Percentiles rank a stretch among this genome's conserved stretches.
Evolutionary conservation across 1,284 basidiomycete species (phyloP).

Genomic region (Trichosporon asahii): DNA sequence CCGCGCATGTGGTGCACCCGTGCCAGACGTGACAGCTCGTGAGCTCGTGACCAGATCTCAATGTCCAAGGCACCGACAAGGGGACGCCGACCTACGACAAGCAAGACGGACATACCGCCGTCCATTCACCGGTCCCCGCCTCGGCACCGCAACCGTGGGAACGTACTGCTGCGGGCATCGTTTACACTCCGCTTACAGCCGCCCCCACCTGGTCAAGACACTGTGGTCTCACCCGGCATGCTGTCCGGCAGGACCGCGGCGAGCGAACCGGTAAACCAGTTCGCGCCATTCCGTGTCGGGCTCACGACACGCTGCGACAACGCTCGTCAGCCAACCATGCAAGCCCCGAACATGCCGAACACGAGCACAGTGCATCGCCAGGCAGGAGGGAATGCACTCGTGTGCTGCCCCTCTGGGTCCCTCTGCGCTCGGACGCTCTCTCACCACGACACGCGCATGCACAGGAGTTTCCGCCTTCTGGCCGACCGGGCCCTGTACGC

Average conservation of each 20-base stretch:
- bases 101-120: not conserved
- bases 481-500: no score
- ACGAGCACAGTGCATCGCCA: not conserved
- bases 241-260: no score
- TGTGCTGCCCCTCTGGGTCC: no score
- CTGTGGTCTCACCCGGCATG: no score
- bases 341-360: not conserved
- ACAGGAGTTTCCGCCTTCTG: not conserved
- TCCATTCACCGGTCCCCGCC: not conserved
- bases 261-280: not conserved
- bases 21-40: not conserved
- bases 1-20: not conserved
- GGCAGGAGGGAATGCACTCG: not conserved
- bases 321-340: not conserved
- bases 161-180: not conserved
- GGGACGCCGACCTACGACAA: not conserved
- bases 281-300: not conserved
- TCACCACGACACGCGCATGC: not conserved
- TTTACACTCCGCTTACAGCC: not conserved
- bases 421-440: not conserved
- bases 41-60: not conserved
- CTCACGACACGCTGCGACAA: not conserved
- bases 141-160: not conserved
- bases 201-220: not conserved
- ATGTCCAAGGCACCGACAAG: not conserved